These are phyloP conservation scores for Phialemoniopsis sp. DNA, from an alignment of 2,329 filamentous ascomycete species.

Conservation along the genomic window DNA sequence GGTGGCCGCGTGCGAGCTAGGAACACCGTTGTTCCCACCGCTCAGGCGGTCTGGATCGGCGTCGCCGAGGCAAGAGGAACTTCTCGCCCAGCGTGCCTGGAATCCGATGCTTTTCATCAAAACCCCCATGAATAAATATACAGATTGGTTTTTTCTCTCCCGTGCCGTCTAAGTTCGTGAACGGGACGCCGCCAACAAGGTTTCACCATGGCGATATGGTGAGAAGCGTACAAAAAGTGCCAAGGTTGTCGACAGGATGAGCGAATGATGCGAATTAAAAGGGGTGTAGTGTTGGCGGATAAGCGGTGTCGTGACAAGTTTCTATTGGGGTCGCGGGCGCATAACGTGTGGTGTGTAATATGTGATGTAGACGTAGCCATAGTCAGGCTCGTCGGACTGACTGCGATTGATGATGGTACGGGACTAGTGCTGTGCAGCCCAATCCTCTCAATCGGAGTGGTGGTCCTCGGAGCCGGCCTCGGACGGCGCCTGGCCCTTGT, in stretches of 20 bases:
- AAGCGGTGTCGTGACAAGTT: constrained; percentile 2
- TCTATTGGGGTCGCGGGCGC: constrained; percentile 1
- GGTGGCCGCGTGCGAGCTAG: no score
- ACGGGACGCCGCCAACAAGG: no score
- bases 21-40: no score
- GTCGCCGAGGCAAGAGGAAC: no score
- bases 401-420: no score
- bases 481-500: constrained; percentile 70
- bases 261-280: constrained; percentile 18
- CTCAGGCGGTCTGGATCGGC: no score
- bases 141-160: neutral
- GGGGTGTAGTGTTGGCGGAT: constrained; percentile 1
- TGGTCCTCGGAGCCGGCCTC: constrained; percentile 62
- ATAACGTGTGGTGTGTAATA: neutral
- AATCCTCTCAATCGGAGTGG: constrained; percentile 46
- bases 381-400: no score
- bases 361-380: no score
- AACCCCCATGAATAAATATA: neutral
- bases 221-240: no score
- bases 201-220: no score
- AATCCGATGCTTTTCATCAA: neutral
- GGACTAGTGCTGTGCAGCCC: neutral
- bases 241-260: constrained; percentile 1
- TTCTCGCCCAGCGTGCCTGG: neutral
- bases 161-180: neutral